Conservation (phyloP, 1,284 basidiomycete species). For the Testicularia cyperi region DNA sequence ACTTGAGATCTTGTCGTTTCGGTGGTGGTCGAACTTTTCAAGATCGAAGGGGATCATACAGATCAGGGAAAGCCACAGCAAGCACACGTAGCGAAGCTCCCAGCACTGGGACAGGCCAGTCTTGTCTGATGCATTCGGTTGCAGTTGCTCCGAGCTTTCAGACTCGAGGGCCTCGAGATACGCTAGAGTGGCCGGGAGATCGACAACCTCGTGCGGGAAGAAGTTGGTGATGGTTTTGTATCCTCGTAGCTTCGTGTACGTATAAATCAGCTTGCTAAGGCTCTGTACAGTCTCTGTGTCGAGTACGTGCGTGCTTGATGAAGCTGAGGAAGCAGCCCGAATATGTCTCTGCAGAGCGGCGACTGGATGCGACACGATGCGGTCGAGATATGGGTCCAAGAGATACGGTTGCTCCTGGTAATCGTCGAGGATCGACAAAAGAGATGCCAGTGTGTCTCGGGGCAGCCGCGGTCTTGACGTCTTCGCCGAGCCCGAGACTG, state of each 20-base stretch:
- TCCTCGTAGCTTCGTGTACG: conserved; percentile 84
- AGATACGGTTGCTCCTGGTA: conserved; percentile 88
- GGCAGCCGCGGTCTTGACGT: too few species aligned
- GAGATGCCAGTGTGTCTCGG: conserved; percentile 1
- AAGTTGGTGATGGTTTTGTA: conserved; percentile 87
- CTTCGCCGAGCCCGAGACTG: too few species aligned
- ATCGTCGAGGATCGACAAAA: conserved; percentile 66
- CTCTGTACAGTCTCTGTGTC: background rate
- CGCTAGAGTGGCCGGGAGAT: conserved; percentile 74
- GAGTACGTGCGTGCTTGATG: background rate
- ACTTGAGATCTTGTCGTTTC: conserved; percentile 34
- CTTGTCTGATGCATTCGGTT: background rate
- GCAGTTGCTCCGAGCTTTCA: background rate
- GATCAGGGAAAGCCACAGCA: conserved; percentile 91
- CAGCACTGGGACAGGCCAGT: conserved; percentile 62
- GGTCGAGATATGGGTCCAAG: conserved; percentile 90
- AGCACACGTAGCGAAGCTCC: conserved; percentile 78
- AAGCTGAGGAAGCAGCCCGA: background rate
- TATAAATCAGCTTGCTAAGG: conserved; percentile 69
- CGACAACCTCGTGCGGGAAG: conserved; percentile 84
- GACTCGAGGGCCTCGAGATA: conserved; percentile 65
- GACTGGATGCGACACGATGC: conserved; percentile 76
- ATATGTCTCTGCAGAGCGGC: conserved; percentile 47
- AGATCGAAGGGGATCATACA: conserved; percentile 93
- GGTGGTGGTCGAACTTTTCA: conserved; percentile 72